Conservation (phyloP, 2,329 filamentous ascomycete genomes). For the Dactylonectria macrodidyma region DNA sequence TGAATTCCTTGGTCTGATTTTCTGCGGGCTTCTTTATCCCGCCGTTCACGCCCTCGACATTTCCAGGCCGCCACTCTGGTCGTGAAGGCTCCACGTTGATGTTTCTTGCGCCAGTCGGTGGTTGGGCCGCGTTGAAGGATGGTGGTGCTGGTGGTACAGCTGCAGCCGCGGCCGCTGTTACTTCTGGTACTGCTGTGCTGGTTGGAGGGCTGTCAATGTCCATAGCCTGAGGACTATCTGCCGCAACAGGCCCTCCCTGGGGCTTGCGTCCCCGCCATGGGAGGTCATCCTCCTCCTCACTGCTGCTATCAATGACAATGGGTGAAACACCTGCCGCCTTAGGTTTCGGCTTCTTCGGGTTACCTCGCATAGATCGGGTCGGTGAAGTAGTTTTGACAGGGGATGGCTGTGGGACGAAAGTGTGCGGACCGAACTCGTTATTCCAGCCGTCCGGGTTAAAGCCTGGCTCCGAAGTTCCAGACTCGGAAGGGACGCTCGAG, state of each 20-base stretch:
- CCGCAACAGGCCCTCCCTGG: constrained; percentile 46
- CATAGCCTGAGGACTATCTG: constrained; percentile 72
- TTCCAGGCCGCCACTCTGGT: constrained; percentile 71
- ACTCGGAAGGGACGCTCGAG: constrained; percentile 40
- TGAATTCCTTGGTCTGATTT: constrained; percentile 43
- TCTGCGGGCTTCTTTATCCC: constrained; percentile 41
- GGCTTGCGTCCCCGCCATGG: constrained; percentile 54
- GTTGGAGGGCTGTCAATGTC: constrained; percentile 72
- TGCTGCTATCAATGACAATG: constrained; percentile 64
- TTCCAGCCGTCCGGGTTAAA: constrained; percentile 70
- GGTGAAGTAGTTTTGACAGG: constrained; percentile 60
- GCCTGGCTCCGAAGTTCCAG: constrained; percentile 46
- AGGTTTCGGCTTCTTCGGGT: constrained; percentile 73
- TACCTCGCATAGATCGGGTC: constrained; percentile 59
- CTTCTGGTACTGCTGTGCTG: constrained; percentile 42
- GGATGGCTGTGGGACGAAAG: constrained; percentile 64
- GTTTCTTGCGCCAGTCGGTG: constrained; percentile 58
- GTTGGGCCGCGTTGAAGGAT: constrained; percentile 32
- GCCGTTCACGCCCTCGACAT: constrained; percentile 52
- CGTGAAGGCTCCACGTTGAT: constrained; percentile 72
- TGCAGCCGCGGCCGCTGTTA: background rate
- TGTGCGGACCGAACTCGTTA: constrained; percentile 67
- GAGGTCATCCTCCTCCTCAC: constrained; percentile 59
- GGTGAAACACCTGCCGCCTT: constrained; percentile 64
- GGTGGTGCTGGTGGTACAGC: constrained; percentile 37